Percentiles rank a stretch among this genome's conserved stretches.
Evolutionary conservation across 345 rosid genomes (phyloP).

Genomic region (Eucalyptus regnans): DNA sequence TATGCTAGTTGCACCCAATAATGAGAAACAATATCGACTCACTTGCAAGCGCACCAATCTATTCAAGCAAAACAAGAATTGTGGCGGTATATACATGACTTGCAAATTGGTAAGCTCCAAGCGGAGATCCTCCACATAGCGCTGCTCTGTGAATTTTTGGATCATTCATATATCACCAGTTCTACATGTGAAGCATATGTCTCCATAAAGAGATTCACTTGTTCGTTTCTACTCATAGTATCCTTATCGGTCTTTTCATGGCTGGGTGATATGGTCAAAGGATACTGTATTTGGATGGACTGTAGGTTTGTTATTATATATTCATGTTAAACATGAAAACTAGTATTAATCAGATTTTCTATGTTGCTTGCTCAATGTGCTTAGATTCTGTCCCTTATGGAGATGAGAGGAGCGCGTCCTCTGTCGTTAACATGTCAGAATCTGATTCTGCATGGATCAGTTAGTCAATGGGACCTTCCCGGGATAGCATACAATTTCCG

Average conservation of each 20-base stretch:
- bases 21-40: background rate
- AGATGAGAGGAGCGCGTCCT: background rate
- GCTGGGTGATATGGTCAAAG: no score
- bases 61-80: no score
- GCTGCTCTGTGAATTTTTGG: no score
- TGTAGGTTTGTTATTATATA: background rate
- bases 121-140: background rate
- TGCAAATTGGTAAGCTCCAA: fast-evolving
- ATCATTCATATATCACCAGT: no score
- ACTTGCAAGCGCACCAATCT: background rate
- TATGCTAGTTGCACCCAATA: background rate
- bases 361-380: background rate
- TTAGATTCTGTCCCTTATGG: background rate
- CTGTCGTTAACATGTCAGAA: background rate
- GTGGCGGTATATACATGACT: background rate
- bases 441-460: background rate
- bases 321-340: background rate
- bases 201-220: no score
- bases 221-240: no score
- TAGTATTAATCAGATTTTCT: background rate
- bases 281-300: no score
- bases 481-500: background rate
- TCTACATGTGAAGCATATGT: no score
- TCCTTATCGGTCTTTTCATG: no score
- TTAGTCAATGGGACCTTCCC: background rate